These are phyloP conservation scores for Aspergillus sp. DNA, from an alignment of 2,329 filamentous ascomycete genomes.

Conservation along the genomic window DNA sequence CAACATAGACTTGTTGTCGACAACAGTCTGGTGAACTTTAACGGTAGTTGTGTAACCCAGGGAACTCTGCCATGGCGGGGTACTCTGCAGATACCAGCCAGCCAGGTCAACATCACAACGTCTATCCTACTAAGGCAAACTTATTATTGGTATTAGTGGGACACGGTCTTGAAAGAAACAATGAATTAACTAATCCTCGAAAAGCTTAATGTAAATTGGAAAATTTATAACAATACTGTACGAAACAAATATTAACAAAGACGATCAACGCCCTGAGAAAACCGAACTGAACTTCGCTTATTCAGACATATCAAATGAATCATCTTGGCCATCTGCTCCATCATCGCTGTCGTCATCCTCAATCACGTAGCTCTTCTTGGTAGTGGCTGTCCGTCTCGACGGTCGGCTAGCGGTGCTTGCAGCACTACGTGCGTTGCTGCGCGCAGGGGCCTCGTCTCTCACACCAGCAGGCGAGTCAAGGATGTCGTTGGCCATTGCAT, in stretches of 20 bases:
- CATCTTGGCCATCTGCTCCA: constrained; percentile 33
- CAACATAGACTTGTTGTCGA: not conserved
- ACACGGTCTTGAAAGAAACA: not conserved
- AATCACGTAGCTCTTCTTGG: constrained; percentile 45
- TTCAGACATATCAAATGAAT: constrained; percentile 42
- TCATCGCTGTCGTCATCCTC: constrained; percentile 43
- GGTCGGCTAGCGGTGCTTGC: constrained; percentile 31
- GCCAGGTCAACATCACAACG: not conserved
- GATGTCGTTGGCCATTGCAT: constrained; percentile 49
- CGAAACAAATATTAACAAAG: not conserved
- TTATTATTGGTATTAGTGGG: not conserved
- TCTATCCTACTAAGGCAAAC: no score
- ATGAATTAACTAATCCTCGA: not conserved
- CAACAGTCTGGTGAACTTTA: not conserved
- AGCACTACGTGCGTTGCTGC: constrained; percentile 33
- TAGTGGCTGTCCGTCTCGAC: constrained; percentile 41
- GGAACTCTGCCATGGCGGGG: not conserved
- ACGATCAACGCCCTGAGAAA: constrained; percentile 17
- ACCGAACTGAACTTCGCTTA: constrained; percentile 13
- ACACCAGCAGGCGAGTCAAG: constrained; percentile 42
- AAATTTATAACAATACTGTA: not conserved
- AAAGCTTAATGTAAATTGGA: not conserved
- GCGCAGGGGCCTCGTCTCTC: constrained; percentile 31
- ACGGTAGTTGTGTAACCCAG: not conserved
- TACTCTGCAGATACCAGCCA: no score